Base-by-base conservation (phyloP, 2,329 filamentous ascomycete genomes). In the Huntiella moniliformis region DNA sequence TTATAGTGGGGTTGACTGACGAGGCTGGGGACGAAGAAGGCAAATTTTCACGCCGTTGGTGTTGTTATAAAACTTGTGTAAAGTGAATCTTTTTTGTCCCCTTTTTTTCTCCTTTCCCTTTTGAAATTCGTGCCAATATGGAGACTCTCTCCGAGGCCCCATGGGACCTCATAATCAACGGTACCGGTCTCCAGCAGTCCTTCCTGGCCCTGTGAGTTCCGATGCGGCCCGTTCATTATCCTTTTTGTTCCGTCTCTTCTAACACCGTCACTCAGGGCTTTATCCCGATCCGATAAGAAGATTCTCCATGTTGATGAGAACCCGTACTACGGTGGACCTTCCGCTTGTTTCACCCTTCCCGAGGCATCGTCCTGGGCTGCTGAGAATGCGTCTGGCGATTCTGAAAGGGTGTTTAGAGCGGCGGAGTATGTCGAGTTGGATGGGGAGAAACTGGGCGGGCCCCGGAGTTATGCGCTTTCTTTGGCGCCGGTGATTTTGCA, bases 211-310 rank as follows among this genome's bases (percentile, higher is more conserved):
- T 86, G 82, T 87, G 67, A 71, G 71, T 57, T 57, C 55, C 42
- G 15, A 39, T 40, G 32, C 34, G 22, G 22, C 22, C 22, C 22
- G 22, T 28, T 39, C 42, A 39, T 54, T 50, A 49, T 51, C 50
- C 51, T 56, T 56, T 56, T 48, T 52, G 54, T 54, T 57, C 56
- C 56, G 17, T 35, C 72, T 63, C 44, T 39, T 32, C 35, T 38
- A 36, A 33, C 48, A 10, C 36, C 28, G 28, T 32, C 12, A 41
- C 36, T 34, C 71, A 96, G 88, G 71, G 82, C 88, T 56, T 72
- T 96, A 55, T 96, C 88, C 54, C 80, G 87, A 57, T 93, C 86
- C 51, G 79, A 78, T 58, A 93, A 93, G 68, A 91, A 84, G 56
- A 74, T 95, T 53, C 73, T 96, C 50, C 88, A 96, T 60, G 67